phyloP scores from a whole-genome alignment of 805 yeast genomes.

The Yamadazyma laniorum region DNA sequence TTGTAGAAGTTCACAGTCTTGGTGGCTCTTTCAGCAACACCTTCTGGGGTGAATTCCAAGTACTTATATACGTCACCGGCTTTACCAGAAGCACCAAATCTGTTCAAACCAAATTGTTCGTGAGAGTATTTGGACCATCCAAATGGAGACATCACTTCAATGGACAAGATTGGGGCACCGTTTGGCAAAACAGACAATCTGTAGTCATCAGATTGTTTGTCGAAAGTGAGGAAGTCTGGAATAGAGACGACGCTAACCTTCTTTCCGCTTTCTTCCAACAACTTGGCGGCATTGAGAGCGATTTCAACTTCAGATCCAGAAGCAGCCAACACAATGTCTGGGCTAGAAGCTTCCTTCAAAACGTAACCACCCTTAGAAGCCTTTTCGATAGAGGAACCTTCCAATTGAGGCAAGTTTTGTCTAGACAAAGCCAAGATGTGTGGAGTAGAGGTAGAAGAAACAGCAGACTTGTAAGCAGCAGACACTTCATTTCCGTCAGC shows the following conservation, averaged over 20 bases:
- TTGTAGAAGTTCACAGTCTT: conserved; percentile 79
- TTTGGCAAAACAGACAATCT: conserved; percentile 86
- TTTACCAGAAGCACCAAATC: conserved; percentile 96
- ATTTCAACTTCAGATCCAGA: conserved; percentile 94
- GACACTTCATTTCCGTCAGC: conserved; percentile 88
- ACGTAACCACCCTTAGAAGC: conserved; percentile 96
- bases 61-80: conserved; percentile 75
- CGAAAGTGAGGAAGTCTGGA: conserved; percentile 91
- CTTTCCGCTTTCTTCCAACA: conserved; percentile 62
- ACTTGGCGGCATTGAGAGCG: conserved; percentile 78
- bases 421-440: conserved; percentile 74
- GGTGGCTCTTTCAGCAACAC: conserved; percentile 80
- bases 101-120: conserved; percentile 92
- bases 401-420: conserved; percentile 89
- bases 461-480: conserved; percentile 72
- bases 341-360: conserved; percentile 51
- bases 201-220: conserved; percentile 77
- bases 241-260: conserved; percentile 82
- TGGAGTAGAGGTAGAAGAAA: conserved; percentile 63
- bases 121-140: conserved; percentile 96
- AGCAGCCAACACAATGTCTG: conserved; percentile 72
- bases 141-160: conserved; percentile 86
- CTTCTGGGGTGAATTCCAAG: conserved; percentile 91
- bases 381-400: conserved; percentile 85
- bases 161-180: conserved; percentile 87